These are phyloP conservation scores for Euphorbia neoarborescens DNA, from an alignment of 441 rosid species.

Conservation along the genomic window DNA sequence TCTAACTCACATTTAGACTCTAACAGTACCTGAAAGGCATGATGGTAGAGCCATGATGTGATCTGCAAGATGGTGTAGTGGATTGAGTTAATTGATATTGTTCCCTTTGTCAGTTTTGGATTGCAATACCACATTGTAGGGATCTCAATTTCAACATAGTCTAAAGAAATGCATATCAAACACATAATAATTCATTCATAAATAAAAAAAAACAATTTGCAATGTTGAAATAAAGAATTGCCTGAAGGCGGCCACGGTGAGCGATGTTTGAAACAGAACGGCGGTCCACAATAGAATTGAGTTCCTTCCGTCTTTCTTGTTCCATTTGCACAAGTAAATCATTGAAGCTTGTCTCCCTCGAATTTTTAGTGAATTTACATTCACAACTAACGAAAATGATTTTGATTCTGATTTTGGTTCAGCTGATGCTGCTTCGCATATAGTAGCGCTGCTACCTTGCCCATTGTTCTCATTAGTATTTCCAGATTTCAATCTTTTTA, in stretches of 20 bases:
- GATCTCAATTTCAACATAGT: slow-evolving; percentile 52
- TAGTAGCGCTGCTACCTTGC: slow-evolving; percentile 1
- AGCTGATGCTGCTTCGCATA: slow-evolving; percentile 18
- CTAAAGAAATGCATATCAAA: slow-evolving; percentile 23
- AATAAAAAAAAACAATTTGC: background rate
- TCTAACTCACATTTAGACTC: too few species aligned
- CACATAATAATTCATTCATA: background rate
- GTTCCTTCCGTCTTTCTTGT: slow-evolving; percentile 52
- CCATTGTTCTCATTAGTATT: slow-evolving; percentile 30
- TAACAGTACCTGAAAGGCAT: slow-evolving; percentile 43
- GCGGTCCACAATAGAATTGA: slow-evolving; percentile 38
- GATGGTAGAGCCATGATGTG: slow-evolving; percentile 36
- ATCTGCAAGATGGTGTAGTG: slow-evolving; percentile 21
- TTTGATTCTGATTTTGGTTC: slow-evolving; percentile 28
- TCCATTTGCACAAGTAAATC: slow-evolving; percentile 57
- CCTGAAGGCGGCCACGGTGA: slow-evolving; percentile 83
- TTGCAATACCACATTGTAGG: slow-evolving; percentile 44
- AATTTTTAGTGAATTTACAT: slow-evolving; percentile 45
- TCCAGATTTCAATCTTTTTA: slow-evolving; percentile 40
- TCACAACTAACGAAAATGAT: slow-evolving; percentile 27
- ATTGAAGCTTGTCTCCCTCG: slow-evolving; percentile 78
- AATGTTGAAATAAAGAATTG: slow-evolving; percentile 9
- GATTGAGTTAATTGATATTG: slow-evolving; percentile 22
- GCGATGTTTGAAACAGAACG: slow-evolving; percentile 56
- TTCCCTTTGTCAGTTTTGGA: slow-evolving; percentile 36